Conservation (phyloP, 2,329 filamentous ascomycete genomes). For the Hypoxylon sp. region DNA sequence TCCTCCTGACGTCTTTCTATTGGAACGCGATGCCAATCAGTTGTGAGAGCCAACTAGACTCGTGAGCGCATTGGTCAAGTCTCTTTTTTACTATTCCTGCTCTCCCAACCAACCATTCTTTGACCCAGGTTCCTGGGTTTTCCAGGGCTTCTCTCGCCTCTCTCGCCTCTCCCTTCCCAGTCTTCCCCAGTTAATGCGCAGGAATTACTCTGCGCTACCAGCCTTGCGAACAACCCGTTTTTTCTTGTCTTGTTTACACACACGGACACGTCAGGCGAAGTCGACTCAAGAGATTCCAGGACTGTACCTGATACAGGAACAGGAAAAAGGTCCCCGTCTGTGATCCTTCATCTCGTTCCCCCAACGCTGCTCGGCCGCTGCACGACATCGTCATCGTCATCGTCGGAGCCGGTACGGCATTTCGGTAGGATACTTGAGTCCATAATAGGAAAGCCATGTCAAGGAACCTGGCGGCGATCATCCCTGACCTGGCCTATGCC, state of each 20-base stretch:
- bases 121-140: slow-evolving; percentile 25
- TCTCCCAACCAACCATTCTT: slow-evolving; percentile 6
- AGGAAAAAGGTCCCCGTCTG: neutral
- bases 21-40: slow-evolving; percentile 6
- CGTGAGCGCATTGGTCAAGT: slow-evolving; percentile 6
- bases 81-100: neutral
- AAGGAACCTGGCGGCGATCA: slow-evolving; percentile 28
- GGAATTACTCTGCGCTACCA: neutral
- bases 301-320: neutral
- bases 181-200: slow-evolving; percentile 16
- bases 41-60: slow-evolving; percentile 3
- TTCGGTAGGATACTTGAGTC: slow-evolving; percentile 14
- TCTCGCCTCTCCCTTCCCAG: no score
- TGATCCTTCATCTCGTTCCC: neutral
- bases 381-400: slow-evolving; percentile 26
- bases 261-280: no score
- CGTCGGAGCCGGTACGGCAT: slow-evolving; percentile 33
- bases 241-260: neutral
- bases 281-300: neutral
- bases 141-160: no score
- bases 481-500: neutral
- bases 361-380: slow-evolving; percentile 14
- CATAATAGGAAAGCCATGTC: slow-evolving; percentile 13
- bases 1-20: neutral
- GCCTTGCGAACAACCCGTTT: neutral